Evolutionary conservation across 805 yeast genomes (phyloP).

Genomic region (Hagleromyces aurorensis): DNA sequence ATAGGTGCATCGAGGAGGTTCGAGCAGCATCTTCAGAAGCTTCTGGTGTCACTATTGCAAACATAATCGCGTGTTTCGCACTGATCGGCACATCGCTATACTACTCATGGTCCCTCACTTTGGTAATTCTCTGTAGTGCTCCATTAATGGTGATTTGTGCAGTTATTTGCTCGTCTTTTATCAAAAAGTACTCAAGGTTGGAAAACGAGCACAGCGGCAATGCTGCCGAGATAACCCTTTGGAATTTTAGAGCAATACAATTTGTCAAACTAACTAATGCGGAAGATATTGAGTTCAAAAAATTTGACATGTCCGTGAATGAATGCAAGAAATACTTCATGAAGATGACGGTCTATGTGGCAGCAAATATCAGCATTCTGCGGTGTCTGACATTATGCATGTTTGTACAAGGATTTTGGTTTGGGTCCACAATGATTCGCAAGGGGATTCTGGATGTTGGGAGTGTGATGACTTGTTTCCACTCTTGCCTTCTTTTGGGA

Average conservation of each 20-base stretch:
- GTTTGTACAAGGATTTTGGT: slow-evolving; percentile 92
- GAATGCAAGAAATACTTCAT: slow-evolving; percentile 35
- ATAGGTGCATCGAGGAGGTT: slow-evolving; percentile 67
- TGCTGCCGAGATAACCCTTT: slow-evolving; percentile 56
- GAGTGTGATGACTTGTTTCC: slow-evolving; percentile 72
- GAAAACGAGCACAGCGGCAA: slow-evolving; percentile 53
- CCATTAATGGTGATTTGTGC: slow-evolving; percentile 57
- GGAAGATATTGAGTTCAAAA: slow-evolving; percentile 41
- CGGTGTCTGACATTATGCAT: slow-evolving; percentile 55
- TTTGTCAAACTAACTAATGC: slow-evolving; percentile 59
- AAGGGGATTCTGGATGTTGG: slow-evolving; percentile 45
- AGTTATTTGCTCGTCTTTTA: slow-evolving; percentile 41
- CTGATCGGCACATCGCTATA: slow-evolving; percentile 58
- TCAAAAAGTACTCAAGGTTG: slow-evolving; percentile 39
- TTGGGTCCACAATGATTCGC: slow-evolving; percentile 63
- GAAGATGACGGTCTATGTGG: slow-evolving; percentile 39
- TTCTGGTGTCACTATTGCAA: slow-evolving; percentile 48
- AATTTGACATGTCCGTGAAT: slow-evolving; percentile 32
- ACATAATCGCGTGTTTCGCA: slow-evolving; percentile 45
- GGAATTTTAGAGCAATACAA: slow-evolving; percentile 56
- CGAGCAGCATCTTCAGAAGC: slow-evolving; percentile 63
- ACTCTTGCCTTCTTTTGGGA: slow-evolving; percentile 71
- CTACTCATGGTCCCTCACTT: slow-evolving; percentile 78
- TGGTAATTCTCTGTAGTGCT: slow-evolving; percentile 63
- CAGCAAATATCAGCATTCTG: slow-evolving; percentile 47